Evolutionary conservation across 192 early-diverging fungal species (phyloP), one percentile per base, ranked within the genome.

Genomic region (Podochytrium sp.): DNA sequence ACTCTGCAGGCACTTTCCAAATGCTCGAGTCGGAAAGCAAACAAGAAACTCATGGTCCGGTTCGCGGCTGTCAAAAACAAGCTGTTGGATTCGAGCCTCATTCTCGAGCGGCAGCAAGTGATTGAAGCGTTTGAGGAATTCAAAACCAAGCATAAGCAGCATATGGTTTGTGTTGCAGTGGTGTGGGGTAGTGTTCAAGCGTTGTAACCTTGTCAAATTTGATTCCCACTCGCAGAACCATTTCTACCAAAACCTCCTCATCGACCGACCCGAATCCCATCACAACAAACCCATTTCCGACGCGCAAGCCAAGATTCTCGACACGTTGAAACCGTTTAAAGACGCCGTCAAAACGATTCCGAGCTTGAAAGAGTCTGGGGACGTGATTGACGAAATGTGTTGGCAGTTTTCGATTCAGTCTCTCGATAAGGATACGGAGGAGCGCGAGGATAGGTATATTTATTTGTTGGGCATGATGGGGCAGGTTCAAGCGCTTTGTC

Each of bases 361-460:
- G 27, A 43, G 40, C 18, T 47, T 65, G 4, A 14, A 16, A 40
- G 33, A 38, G 18, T 14, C 63, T 30, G n/a, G 18, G 4, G 20
- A n/a, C 14, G n/a, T 65, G 16, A 49, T 65, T 30, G 63, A 65
- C 47, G 63, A 65, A 23, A 14, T 65, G 43, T 65, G 63, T 29
- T 65, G 41, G 10, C 16, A 65, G 43, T 65, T 65, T 65, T 65
- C 63, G n/a, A 29, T 42, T 16, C 63, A 65, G 47, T 10, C 42
- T 6, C 38, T 65, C 0, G 12, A 7, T 20, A 38, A 29, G 18
- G 63, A 65, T 49, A 18, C 29, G 38, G 20, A 23, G 7, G 40
- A 65, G 29, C 29, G 38, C 7, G 63, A 65, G 29, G 39, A 65
- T 20, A 65, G 16, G 41, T 65, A 23, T 47, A 23, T 65, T 14